Base-by-base conservation (phyloP, 306 rosid genomes). In the Canavalia ensiformis region DNA sequence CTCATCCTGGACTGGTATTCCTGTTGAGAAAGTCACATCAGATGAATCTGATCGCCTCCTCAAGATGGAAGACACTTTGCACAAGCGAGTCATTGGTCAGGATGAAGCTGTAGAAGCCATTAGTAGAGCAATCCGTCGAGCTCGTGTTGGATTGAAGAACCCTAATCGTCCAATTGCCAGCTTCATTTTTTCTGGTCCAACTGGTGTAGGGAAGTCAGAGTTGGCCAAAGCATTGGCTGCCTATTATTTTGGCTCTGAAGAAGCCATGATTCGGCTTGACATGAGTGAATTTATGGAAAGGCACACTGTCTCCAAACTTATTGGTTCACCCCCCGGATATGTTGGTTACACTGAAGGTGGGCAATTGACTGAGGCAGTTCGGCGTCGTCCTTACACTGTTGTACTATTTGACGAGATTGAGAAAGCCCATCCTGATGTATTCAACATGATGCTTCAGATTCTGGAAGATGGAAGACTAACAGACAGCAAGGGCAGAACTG, bases 321-420 rank as follows among this genome's bases (percentile, higher is more conserved):
- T 95, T 45, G 98, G 98, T 73, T 95, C 98, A 31, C 98, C 98
- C 80, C 98, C 98, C 9, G 98, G 98, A 70, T 95, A 95, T 80
- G 98, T 95, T 50, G 98, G 98, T 81, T 95, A 95, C 91, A 95
- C 98, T 0, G 98, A 95, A 87, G 98, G 98, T n/a, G 98, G 98
- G 65, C 98, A 95, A 68, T 73, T 95, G 88, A 92, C 98, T 33
- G 98, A 95, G 89, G 98, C 98, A 13, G 98, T 95, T 62, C 86
- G 98, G 18, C 98, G 98, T 29, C 97, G 98, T 54, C 97, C 97
- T 12, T 95, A 95, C 87, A 95, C 98, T 42, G 98, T 95, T 68
- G 91, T 95, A 46, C 97, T 95, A 18, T 92, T 95, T 76, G 97
- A 95, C 82, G 98, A 95, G 90, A 95, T 95, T 5, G 99, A 95